Base-by-base conservation (phyloP, 805 yeast species). In the Yarrowia porcina region DNA sequence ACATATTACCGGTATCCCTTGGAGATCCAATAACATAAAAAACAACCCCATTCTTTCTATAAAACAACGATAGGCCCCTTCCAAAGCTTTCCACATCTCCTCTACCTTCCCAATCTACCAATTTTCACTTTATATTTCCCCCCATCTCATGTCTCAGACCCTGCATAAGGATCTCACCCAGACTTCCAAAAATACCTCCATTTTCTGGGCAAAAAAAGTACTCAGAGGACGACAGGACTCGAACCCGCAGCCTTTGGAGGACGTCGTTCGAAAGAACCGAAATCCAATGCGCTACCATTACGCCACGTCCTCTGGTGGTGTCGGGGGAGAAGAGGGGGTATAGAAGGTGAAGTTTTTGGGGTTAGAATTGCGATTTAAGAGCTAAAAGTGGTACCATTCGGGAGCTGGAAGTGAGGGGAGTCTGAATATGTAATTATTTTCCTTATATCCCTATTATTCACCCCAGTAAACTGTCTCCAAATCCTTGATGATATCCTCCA, bases 241-340 rank as follows among this genome's bases (percentile, higher is more conserved):
- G 50, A 45, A 45, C 50, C 50, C 50, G 50, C 50, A 45, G 50
- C 50, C 50, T 45, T 45, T 45, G 50, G 50, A 45, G 50, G 50
- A 45, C 50, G 50, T 45, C 50, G 50, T 45, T 45, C 50, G 18
- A 13, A 45, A 45, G 50, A 45, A 45, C 50, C 50, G 50, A 45
- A 45, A 45, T 45, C 50, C 50, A 45, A 45, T 45, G 50, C 50
- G 50, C 50, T 45, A 45, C 50, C 50, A 45, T 30, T 45, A 45
- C 52, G 52, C 52, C 52, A 45, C 52, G 52, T 45, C 52, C 52
- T 45, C 52, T 45, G 36, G 17, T 28, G 50, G 1, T 44, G 17
- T 28, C 50, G 17, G 7, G 25, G 21, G 33, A 10, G 1, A 10
- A 12, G 4, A 25, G 49, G 33, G 20, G 8, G 4, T 10, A 44